Percentiles rank a stretch among this genome's conserved stretches.
Evolutionary conservation across 306 rosid genomes (phyloP).

Genomic region (Lathyrus oleraceus): DNA sequence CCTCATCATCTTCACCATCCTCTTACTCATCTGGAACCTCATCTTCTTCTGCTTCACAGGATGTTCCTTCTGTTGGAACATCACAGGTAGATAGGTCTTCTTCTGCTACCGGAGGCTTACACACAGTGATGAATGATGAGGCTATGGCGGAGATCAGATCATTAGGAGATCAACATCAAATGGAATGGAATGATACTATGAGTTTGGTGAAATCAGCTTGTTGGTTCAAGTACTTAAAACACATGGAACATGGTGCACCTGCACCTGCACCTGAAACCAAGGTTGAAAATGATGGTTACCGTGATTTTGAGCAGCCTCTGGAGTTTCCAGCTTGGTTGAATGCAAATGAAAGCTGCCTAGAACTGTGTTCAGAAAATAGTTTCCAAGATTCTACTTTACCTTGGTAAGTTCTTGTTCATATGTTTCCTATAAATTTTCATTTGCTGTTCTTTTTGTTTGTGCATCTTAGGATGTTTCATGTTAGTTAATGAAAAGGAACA

Average conservation of each 20-base stretch:
- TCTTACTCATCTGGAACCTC: conserved; percentile 50
- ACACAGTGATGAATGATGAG: conserved; percentile 73
- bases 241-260: conserved; percentile 50
- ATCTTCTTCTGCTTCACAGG: conserved; percentile 54
- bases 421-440: neutral
- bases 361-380: conserved; percentile 50
- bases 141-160: conserved; percentile 83
- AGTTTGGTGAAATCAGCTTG: conserved; percentile 78
- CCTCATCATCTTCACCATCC: conserved; percentile 37
- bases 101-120: conserved; percentile 42
- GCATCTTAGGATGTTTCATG: conserved; percentile 8
- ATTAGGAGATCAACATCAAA: conserved; percentile 75
- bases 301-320: conserved; percentile 51
- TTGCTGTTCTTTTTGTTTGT: conserved; percentile 23
- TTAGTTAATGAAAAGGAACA: conserved; percentile 23
- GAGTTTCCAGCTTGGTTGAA: conserved; percentile 86
- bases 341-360: conserved; percentile 60
- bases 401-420: conserved; percentile 53
- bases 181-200: conserved; percentile 84
- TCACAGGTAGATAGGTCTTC: conserved; percentile 45
- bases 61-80: conserved; percentile 39
- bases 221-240: conserved; percentile 79
- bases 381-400: conserved; percentile 67
- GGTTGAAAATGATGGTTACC: conserved; percentile 40
- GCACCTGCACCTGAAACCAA: conserved; percentile 29